These are phyloP conservation scores for Tetracladium maxilliforme DNA, from an alignment of 2,329 filamentous ascomycete genomes.

Conservation along the genomic window DNA sequence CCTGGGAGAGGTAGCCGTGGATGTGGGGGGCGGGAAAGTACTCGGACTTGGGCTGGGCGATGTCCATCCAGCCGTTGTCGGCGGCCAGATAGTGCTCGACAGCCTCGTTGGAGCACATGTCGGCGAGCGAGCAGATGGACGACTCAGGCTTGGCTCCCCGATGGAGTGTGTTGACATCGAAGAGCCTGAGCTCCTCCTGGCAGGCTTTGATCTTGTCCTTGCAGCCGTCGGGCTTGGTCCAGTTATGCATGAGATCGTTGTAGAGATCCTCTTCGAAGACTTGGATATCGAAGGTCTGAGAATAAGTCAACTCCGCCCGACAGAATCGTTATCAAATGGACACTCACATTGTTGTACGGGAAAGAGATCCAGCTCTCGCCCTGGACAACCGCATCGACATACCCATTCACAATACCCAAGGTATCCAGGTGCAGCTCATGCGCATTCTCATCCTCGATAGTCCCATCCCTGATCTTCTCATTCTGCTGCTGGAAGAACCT, in stretches of 20 bases:
- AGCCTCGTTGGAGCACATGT: conserved; percentile 41
- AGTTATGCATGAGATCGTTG: conserved; percentile 27
- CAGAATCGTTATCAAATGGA: conserved; percentile 24
- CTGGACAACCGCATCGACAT: conserved; percentile 51
- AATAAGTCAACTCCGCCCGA: conserved; percentile 8
- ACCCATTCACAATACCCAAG: conserved; percentile 58
- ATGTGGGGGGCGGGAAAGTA: conserved; percentile 38
- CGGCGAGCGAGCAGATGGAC: conserved; percentile 36
- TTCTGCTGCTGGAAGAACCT: conserved; percentile 48
- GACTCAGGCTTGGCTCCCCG: conserved; percentile 14
- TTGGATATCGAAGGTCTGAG: not conserved
- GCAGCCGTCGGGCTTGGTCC: conserved; percentile 30
- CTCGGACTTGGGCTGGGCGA: conserved; percentile 17
- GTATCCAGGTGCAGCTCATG: conserved; percentile 45
- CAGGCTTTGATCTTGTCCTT: conserved; percentile 33
- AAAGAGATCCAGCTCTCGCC: conserved; percentile 11
- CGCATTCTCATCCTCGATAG: conserved; percentile 30
- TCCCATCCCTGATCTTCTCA: conserved; percentile 30
- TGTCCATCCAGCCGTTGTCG: not conserved
- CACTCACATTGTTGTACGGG: conserved; percentile 12
- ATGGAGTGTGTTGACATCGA: conserved; percentile 16
- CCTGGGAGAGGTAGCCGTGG: conserved; percentile 35
- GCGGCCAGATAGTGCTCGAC: conserved; percentile 11
- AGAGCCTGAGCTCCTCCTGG: conserved; percentile 7
- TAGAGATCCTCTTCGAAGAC: conserved; percentile 37